phyloP scores from a whole-genome alignment of 495 filamentous ascomycete species.

The Penicillium samsonianum region DNA sequence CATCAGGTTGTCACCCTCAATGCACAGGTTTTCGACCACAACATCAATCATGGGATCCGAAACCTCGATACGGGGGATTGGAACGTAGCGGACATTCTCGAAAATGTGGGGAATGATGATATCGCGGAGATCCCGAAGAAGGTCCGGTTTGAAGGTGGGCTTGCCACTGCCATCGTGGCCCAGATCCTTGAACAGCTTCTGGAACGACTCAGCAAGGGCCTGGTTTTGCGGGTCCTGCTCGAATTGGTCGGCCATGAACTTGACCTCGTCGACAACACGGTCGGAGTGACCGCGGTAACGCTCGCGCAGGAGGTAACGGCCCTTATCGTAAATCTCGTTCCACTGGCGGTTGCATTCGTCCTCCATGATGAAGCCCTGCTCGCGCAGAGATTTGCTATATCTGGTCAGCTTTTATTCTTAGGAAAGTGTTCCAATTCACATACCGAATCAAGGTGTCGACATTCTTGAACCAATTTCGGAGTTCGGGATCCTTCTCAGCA shows the following conservation, averaged over 20 bases:
- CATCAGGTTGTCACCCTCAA: conserved; percentile 96
- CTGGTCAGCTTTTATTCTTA: conserved; percentile 11
- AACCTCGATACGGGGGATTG: conserved; percentile 92
- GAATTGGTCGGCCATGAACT: conserved; percentile 87
- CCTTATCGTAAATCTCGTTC: conserved; percentile 81
- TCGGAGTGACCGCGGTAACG: conserved; percentile 88
- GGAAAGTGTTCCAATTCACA: neutral
- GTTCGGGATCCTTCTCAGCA: conserved; percentile 83
- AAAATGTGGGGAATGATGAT: conserved; percentile 85
- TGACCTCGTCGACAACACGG: conserved; percentile 83
- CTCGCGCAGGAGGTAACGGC: conserved; percentile 83
- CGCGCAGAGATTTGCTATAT: conserved; percentile 68
- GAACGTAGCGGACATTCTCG: conserved; percentile 87
- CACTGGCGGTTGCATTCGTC: conserved; percentile 80
- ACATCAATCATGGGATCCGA: conserved; percentile 83
- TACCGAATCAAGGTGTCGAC: conserved; percentile 73
- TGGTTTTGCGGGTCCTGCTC: conserved; percentile 84
- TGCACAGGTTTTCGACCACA: conserved; percentile 87
- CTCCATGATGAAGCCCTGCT: conserved; percentile 89
- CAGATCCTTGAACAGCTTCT: conserved; percentile 86
- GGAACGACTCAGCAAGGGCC: conserved; percentile 68
- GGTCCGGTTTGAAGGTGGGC: conserved; percentile 84
- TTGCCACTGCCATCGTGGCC: conserved; percentile 85
- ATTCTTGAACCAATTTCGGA: conserved; percentile 85
- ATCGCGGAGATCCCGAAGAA: conserved; percentile 83